Conservation (phyloP, 176 grass and related monocot species). For the Oryza australiensis region DNA sequence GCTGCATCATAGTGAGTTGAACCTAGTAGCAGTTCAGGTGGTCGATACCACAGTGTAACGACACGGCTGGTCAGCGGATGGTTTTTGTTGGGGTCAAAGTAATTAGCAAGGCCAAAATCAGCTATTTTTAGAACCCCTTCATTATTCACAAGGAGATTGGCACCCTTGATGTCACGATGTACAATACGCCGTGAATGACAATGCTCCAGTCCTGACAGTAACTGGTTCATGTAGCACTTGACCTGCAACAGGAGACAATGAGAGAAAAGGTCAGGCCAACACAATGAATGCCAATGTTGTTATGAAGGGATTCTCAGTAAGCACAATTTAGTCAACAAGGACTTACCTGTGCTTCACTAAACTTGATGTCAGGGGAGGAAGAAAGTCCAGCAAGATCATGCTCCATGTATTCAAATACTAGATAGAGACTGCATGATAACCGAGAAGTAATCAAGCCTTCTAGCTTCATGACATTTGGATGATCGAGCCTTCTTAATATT, state of each 20-base stretch:
- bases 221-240: slow-evolving; percentile 95
- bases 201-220: slow-evolving; percentile 82
- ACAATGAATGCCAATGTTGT: background rate
- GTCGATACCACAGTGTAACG: slow-evolving; percentile 96
- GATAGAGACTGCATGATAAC: slow-evolving; percentile 86
- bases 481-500: slow-evolving; percentile 84
- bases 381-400: slow-evolving; percentile 95
- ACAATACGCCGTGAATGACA: slow-evolving; percentile 74
- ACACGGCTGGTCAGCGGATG: slow-evolving; percentile 87
- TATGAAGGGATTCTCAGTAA: background rate
- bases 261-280: slow-evolving; percentile 14
- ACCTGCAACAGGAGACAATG: slow-evolving; percentile 52
- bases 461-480: slow-evolving; percentile 95
- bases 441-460: slow-evolving; percentile 93
- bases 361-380: slow-evolving; percentile 80
- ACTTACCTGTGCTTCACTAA: slow-evolving; percentile 83
- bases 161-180: slow-evolving; percentile 96
- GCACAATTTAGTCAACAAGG: background rate
- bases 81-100: slow-evolving; percentile 55
- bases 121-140: slow-evolving; percentile 92
- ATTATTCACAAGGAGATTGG: slow-evolving; percentile 93
- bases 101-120: slow-evolving; percentile 98
- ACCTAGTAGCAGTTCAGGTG: slow-evolving; percentile 90
- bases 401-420: slow-evolving; percentile 99
- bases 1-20: slow-evolving; percentile 90